A percentile compares a stretch with the other conserved stretches of the same genome.
phyloP scores from a whole-genome alignment of 306 rosid genomes.

The Trichosanthes truncata region DNA sequence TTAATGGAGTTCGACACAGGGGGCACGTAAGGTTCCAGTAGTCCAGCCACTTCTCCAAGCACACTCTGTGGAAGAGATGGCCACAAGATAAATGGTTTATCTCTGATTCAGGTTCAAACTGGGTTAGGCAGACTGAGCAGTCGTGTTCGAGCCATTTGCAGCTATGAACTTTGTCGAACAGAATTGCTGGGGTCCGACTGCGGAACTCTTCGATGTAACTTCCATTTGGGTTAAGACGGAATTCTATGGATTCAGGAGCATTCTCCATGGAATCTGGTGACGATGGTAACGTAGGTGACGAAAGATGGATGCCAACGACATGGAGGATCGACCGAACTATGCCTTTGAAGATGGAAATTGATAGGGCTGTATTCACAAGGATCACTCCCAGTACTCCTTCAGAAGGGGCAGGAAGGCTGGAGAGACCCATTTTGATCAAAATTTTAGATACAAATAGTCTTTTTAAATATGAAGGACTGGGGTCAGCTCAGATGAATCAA shows the following conservation, averaged over 20 bases:
- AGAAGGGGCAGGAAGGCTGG: constrained; percentile 92
- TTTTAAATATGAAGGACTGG: not conserved
- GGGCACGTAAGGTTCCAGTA: constrained; percentile 97
- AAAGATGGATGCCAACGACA: constrained; percentile 49
- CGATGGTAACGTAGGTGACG: constrained; percentile 26
- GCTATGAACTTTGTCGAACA: constrained; percentile 39
- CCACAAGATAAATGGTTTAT: constrained; percentile 70
- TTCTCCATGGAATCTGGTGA: constrained; percentile 34
- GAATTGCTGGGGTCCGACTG: constrained; percentile 46
- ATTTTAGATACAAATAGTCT: not conserved
- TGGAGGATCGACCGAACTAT: constrained; percentile 66
- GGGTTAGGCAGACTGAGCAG: constrained; percentile 72
- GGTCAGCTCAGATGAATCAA: not conserved
- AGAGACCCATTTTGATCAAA: constrained; percentile 66
- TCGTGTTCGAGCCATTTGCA: constrained; percentile 41
- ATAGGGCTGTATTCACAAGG: constrained; percentile 65
- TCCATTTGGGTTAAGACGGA: constrained; percentile 27
- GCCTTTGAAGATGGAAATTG: constrained; percentile 77
- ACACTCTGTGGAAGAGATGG: constrained; percentile 71
- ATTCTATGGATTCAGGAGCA: constrained; percentile 38
- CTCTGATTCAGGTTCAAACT: constrained; percentile 73
- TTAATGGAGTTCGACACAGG: constrained; percentile 76
- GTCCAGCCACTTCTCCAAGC: constrained; percentile 91
- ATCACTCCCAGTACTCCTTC: constrained; percentile 79
- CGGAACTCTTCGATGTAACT: constrained; percentile 56